Evolutionary conservation across 805 yeast genomes (phyloP).

Genomic region (Hagleromyces aurorensis): DNA sequence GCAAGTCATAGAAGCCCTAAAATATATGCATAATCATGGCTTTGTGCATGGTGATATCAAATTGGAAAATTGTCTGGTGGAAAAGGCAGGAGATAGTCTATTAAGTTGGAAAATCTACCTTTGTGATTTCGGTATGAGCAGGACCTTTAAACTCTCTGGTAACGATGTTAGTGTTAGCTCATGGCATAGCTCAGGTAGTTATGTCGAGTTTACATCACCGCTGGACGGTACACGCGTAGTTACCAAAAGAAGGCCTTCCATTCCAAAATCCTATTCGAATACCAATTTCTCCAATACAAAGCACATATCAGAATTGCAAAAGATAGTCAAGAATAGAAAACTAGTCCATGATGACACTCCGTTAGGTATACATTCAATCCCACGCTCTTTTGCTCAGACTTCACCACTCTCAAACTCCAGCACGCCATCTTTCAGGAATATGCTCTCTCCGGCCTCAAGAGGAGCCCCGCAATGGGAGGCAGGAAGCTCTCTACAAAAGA

Average conservation of each 20-base stretch:
- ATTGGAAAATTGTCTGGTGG: conserved; percentile 69
- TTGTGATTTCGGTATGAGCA: conserved; percentile 88
- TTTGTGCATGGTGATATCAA: conserved; percentile 80
- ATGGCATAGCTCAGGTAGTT: too few relatives aligned
- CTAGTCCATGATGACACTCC: conserved; percentile 31
- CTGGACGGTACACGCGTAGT: conserved; percentile 5
- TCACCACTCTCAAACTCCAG: conserved; percentile 9
- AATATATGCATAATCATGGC: conserved; percentile 50
- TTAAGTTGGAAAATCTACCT: conserved; percentile 41
- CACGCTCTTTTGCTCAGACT: conserved; percentile 27
- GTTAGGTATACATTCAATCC: conserved; percentile 24
- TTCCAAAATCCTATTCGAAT: conserved; percentile 32
- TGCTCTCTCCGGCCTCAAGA: conserved; percentile 7
- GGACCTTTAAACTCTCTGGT: conserved; percentile 14
- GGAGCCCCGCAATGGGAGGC: conserved; percentile 8
- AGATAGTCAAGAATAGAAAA: conserved; percentile 21
- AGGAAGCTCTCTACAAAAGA: conserved; percentile 8
- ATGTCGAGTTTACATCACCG: conserved; percentile 10
- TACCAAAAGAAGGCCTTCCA: conserved; percentile 23
- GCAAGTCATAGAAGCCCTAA: conserved; percentile 53
- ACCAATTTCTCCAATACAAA: conserved; percentile 8
- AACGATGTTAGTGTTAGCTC: too few relatives aligned
- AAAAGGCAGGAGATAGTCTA: conserved; percentile 27
- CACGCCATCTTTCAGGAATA: conserved; percentile 7
- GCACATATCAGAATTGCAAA: conserved; percentile 11